These are phyloP conservation scores for Talaromyces amestolkiae DNA, from an alignment of 2,329 filamentous ascomycete species.

Conservation along the genomic window DNA sequence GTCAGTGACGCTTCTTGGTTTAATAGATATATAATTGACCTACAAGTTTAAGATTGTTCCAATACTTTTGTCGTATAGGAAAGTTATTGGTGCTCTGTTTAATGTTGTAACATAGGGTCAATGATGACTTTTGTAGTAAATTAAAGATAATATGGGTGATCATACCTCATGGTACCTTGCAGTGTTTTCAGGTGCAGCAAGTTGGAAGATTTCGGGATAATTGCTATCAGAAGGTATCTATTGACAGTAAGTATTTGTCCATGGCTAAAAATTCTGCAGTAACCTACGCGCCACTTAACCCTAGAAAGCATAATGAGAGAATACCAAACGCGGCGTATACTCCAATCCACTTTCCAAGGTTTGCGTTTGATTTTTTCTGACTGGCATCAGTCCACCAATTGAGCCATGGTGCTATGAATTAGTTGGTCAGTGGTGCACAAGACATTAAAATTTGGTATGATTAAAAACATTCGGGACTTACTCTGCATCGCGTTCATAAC, in stretches of 20 bases:
- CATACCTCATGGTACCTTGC: constrained; percentile 11
- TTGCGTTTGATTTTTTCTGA: constrained; percentile 4
- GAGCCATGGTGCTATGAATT: constrained; percentile 5
- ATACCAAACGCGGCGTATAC: constrained; percentile 9
- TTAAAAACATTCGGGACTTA: background rate
- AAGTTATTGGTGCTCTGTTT: constrained; percentile 5
- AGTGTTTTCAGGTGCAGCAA: constrained; percentile 1
- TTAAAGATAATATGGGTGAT: background rate
- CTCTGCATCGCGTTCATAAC: constrained; percentile 5
- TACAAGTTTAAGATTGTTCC: constrained; percentile 6
- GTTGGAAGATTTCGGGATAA: constrained; percentile 10
- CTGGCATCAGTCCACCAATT: constrained; percentile 13
- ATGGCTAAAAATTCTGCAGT: background rate
- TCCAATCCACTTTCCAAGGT: constrained; percentile 14
- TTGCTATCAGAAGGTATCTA: constrained; percentile 12
- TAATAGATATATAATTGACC: background rate
- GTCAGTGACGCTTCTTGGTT: background rate
- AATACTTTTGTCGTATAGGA: background rate
- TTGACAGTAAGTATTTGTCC: background rate
- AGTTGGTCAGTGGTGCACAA: background rate
- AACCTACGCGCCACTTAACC: constrained; percentile 12
- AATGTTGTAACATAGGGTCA: background rate
- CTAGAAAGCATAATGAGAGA: constrained; percentile 13
- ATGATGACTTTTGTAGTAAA: background rate
- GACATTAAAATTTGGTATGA: background rate